These are phyloP conservation scores for Gentiana macrophylla DNA, from an alignment of 257 asterid species.

Conservation along the genomic window DNA sequence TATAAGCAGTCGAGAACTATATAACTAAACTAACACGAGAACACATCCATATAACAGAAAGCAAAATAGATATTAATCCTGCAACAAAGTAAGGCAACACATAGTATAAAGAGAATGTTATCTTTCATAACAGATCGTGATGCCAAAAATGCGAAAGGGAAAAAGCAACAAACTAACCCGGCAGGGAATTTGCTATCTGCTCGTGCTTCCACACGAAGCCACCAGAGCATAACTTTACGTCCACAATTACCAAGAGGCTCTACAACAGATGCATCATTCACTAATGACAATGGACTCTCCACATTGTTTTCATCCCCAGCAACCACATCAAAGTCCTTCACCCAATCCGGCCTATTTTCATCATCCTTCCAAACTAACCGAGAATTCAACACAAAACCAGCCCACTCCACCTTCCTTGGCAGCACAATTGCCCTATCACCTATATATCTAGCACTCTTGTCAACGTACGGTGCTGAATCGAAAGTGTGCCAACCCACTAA, in stretches of 20 bases:
- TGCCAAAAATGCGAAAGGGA: constrained; percentile 1
- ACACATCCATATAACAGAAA: too few relatives aligned
- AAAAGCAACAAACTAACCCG: constrained; percentile 47
- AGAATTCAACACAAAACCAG: constrained; percentile 80
- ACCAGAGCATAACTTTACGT: constrained; percentile 78
- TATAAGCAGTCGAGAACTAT: too few relatives aligned
- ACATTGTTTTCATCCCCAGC: constrained; percentile 39
- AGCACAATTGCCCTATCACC: constrained; percentile 85
- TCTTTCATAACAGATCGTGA: too few relatives aligned
- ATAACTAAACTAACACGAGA: too few relatives aligned
- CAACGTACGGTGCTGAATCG: constrained; percentile 31
- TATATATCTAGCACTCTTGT: constrained; percentile 58
- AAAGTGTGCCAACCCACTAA: constrained; percentile 86
- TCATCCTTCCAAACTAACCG: constrained; percentile 74
- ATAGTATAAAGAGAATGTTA: background rate
- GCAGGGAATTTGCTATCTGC: constrained; percentile 96
- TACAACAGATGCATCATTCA: constrained; percentile 60
- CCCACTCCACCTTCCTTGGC: constrained; percentile 93
- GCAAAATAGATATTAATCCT: too few relatives aligned
- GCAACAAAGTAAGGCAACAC: too few relatives aligned
- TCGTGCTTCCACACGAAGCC: constrained; percentile 98
- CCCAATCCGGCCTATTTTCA: constrained; percentile 70
- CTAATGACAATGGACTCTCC: constrained; percentile 60
- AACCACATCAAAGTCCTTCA: constrained; percentile 54
- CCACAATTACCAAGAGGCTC: constrained; percentile 99